Evolutionary conservation across 2,329 filamentous ascomycete genomes (phyloP).

Genomic region (Trichophyton benhamiae): DNA sequence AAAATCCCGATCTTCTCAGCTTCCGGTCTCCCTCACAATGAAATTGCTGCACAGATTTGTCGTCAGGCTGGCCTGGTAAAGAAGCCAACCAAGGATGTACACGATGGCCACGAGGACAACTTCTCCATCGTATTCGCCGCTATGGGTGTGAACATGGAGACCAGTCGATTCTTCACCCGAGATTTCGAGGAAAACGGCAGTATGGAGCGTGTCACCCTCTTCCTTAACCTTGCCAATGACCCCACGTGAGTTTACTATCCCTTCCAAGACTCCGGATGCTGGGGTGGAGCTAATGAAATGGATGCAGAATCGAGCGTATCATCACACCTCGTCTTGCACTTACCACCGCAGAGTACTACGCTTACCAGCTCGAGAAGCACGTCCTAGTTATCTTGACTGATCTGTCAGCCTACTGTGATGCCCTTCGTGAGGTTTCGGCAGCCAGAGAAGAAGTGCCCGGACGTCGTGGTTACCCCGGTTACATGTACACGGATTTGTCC

Average conservation of each 20-base stretch:
- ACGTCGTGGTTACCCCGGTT: conserved; percentile 98
- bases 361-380: conserved; percentile 99
- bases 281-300: neutral
- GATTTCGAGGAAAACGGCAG: conserved; percentile 99
- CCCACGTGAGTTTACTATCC: conserved; percentile 59
- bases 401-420: conserved; percentile 95
- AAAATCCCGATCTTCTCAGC: conserved; percentile 99
- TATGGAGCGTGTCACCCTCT: conserved; percentile 91
- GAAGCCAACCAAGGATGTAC: conserved; percentile 84
- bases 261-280: neutral
- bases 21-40: conserved; percentile 95
- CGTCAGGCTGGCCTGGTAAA: conserved; percentile 89
- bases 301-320: conserved; percentile 84
- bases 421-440: conserved; percentile 94
- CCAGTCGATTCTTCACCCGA: conserved; percentile 91
- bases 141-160: conserved; percentile 99
- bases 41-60: conserved; percentile 98
- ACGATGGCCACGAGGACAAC: conserved; percentile 96
- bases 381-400: conserved; percentile 97
- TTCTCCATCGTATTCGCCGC: conserved; percentile 99
- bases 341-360: conserved; percentile 98
- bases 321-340: conserved; percentile 97
- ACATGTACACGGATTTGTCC: conserved; percentile 99
- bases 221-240: conserved; percentile 98
- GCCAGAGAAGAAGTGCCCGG: conserved; percentile 97